phyloP scores from a whole-genome alignment of 208 protist species.

The Leishmania major region DNA sequence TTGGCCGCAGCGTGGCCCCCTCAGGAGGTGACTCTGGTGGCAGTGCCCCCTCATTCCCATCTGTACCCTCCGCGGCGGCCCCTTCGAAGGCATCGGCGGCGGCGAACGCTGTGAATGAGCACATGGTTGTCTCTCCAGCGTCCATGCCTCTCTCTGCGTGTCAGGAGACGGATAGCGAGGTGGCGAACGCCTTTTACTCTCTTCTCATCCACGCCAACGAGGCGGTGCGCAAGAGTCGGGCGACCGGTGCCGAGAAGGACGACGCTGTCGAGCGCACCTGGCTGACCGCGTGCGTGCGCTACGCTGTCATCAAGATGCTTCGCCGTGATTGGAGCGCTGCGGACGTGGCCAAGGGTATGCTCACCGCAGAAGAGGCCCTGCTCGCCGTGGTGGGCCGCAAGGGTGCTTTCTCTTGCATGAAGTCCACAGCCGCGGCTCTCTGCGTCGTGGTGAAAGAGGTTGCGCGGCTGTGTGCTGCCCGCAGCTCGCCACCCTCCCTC shows the following conservation, averaged over 20 bases:
- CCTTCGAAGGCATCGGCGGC: not conserved
- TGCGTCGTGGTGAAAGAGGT: conserved; percentile 37
- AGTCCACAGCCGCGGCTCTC: conserved; percentile 26
- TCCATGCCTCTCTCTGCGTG: not conserved
- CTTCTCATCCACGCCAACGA: not conserved
- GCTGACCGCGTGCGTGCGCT: conserved; percentile 36
- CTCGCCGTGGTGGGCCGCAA: conserved; percentile 11
- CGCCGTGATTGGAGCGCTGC: conserved; percentile 28
- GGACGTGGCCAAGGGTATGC: conserved; percentile 18
- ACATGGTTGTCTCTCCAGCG: conserved; percentile 4
- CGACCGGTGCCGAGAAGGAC: no score
- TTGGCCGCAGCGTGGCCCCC: not conserved
- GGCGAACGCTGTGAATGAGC: not conserved
- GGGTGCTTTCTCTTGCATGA: conserved; percentile 9
- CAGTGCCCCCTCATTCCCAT: not conserved
- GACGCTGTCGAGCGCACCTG: conserved; percentile 26
- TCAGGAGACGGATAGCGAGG: not conserved
- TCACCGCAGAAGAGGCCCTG: conserved; percentile 22
- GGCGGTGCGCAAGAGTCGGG: not conserved
- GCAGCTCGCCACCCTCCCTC: conserved; percentile 9
- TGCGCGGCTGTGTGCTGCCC: conserved; percentile 19
- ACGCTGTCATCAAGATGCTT: conserved; percentile 36
- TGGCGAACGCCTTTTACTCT: conserved; percentile 11
- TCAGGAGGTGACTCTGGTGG: not conserved
- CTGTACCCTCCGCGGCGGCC: not conserved